Evolutionary conservation across 306 rosid species (phyloP).

Genomic region (Acacia melanoxylon): DNA sequence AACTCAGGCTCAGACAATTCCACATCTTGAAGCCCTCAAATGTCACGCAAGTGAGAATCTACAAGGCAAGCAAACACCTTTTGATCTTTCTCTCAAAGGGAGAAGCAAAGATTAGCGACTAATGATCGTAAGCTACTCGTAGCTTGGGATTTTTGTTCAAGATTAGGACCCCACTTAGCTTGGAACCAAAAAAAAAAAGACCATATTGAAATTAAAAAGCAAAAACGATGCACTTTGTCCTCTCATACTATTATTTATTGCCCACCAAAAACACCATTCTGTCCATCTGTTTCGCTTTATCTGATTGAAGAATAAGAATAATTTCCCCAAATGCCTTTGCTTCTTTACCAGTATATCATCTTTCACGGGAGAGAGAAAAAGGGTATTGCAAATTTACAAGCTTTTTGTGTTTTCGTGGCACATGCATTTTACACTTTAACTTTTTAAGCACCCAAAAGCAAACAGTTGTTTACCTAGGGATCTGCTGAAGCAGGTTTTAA

Average conservation of each 20-base stretch:
- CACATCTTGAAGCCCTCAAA: background rate
- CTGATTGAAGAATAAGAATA: conserved; percentile 52
- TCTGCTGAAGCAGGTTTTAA: conserved; percentile 29
- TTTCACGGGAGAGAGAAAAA: background rate
- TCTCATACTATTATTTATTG: background rate
- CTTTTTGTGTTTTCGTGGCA: conserved; percentile 31
- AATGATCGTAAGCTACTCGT: background rate
- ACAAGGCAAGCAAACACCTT: conserved; percentile 15
- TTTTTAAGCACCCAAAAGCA: conserved; percentile 34
- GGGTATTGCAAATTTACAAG: conserved; percentile 22
- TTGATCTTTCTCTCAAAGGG: background rate
- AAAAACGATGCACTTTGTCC: conserved; percentile 30
- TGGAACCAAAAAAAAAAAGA: background rate
- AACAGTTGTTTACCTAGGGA: conserved; percentile 37
- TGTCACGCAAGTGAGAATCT: background rate
- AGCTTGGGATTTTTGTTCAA: background rate
- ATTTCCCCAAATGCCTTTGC: conserved; percentile 30
- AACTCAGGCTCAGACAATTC: background rate
- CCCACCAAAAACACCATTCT: conserved; percentile 37
- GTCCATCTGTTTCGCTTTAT: conserved; percentile 31
- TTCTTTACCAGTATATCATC: conserved; percentile 23
- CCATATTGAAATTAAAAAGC: conserved; percentile 22
- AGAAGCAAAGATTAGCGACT: background rate
- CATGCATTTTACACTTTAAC: conserved; percentile 37
- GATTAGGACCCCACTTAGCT: conserved; percentile 13